phyloP scores from a whole-genome alignment of 2,329 filamentous ascomycete genomes.

The Fusarium sp. region DNA sequence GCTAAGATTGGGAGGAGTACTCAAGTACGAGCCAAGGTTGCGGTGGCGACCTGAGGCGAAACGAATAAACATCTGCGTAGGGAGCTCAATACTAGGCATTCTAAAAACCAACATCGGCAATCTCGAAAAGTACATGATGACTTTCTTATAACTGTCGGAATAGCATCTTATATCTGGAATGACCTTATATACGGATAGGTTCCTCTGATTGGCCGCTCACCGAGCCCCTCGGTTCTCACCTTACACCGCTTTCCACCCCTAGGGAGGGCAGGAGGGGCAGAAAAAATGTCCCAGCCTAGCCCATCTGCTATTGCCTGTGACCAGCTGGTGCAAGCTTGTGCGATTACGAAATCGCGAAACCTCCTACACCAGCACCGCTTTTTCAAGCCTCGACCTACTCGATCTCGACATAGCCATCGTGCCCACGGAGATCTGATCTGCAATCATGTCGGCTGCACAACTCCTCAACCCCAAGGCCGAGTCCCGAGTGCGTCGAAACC shows the following conservation, averaged over 20 bases:
- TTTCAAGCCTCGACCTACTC: constrained; percentile 32
- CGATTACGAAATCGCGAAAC: constrained; percentile 51
- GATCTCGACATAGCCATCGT: constrained; percentile 44
- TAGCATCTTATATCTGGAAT: neutral
- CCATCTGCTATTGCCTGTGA: constrained; percentile 48
- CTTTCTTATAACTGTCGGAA: neutral
- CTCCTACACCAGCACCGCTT: constrained; percentile 39
- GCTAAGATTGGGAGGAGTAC: neutral
- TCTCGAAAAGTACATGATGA: neutral
- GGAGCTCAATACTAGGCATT: neutral
- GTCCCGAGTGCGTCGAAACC: constrained; percentile 79
- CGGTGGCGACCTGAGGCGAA: neutral
- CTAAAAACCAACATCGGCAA: neutral
- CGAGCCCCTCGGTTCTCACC: constrained; percentile 34
- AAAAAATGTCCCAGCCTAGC: constrained; percentile 54
- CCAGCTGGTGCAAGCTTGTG: constrained; percentile 50
- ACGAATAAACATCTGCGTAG: too few species aligned
- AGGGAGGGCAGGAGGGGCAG: constrained; percentile 47
- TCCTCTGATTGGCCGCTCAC: constrained; percentile 38
- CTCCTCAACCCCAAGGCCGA: constrained; percentile 99
- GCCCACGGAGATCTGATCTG: constrained; percentile 30
- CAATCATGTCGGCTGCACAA: constrained; percentile 92
- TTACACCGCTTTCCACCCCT: constrained; percentile 52
- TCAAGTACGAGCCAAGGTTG: neutral
- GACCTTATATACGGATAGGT: too few species aligned